Evolutionary conservation across 2,329 filamentous ascomycete species (phyloP).

Genomic region (Fusarium praegraminearum): DNA sequence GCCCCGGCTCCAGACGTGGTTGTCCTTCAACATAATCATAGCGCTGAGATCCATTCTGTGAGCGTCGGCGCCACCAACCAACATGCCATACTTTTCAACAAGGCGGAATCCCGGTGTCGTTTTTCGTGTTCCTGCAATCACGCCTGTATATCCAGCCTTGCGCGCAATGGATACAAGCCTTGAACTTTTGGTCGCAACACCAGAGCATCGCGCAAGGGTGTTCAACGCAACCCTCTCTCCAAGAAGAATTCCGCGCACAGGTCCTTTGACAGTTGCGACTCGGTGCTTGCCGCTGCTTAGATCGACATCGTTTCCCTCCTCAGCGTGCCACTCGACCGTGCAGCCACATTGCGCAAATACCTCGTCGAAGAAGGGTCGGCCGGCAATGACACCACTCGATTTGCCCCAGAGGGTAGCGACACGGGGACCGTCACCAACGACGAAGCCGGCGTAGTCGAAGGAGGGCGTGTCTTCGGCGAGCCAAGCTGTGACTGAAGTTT

Average conservation of each 20-base stretch:
- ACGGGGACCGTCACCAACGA: slow-evolving; percentile 79
- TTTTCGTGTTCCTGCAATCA: slow-evolving; percentile 94
- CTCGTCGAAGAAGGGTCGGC: slow-evolving; percentile 94
- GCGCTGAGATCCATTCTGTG: slow-evolving; percentile 91
- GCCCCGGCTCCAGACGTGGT: slow-evolving; percentile 93
- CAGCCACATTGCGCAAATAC: slow-evolving; percentile 92
- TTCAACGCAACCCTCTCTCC: slow-evolving; percentile 95
- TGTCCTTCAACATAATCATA: slow-evolving; percentile 99
- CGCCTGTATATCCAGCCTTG: slow-evolving; percentile 80
- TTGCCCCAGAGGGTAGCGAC: slow-evolving; percentile 77
- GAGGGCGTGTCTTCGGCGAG: slow-evolving; percentile 96
- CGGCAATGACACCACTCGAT: slow-evolving; percentile 84
- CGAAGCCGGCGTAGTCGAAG: slow-evolving; percentile 97
- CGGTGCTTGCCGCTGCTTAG: slow-evolving; percentile 67
- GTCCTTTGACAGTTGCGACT: slow-evolving; percentile 86
- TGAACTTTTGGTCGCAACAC: slow-evolving; percentile 79
- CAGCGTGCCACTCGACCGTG: slow-evolving; percentile 87
- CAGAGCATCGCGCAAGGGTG: slow-evolving; percentile 88
- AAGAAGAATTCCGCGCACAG: slow-evolving; percentile 83
- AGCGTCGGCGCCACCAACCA: slow-evolving; percentile 90
- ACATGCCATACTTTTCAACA: slow-evolving; percentile 98
- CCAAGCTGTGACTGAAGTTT: slow-evolving; percentile 83
- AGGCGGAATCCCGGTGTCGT: slow-evolving; percentile 95
- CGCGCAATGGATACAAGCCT: slow-evolving; percentile 68
- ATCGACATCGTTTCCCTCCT: slow-evolving; percentile 78